Conservation (phyloP, 139 green algal species). For the Edaphochlamys debaryana region DNA sequence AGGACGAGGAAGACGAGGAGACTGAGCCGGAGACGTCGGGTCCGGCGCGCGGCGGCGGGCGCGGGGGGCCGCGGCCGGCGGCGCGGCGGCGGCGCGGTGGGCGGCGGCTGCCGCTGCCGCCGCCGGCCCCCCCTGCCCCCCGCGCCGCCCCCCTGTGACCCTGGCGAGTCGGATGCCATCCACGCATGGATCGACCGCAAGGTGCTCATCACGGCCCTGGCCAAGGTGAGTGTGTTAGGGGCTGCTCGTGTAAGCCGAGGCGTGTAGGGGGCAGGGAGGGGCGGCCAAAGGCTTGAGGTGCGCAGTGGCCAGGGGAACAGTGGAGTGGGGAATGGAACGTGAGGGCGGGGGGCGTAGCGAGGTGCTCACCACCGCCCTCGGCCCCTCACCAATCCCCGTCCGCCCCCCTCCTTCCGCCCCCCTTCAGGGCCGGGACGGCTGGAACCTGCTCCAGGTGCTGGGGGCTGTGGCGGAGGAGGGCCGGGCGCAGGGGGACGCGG, state of each 20-base stretch:
- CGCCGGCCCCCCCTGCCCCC: background rate
- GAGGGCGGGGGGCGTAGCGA: background rate
- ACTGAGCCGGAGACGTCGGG: background rate
- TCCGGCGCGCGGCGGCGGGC: background rate
- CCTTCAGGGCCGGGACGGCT: conserved; percentile 8
- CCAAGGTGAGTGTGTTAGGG: conserved; percentile 43
- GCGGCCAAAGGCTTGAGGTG: background rate
- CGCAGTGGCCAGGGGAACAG: background rate
- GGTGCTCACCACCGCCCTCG: too few species aligned
- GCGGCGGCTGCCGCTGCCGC: background rate
- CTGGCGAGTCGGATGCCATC: conserved; percentile 31
- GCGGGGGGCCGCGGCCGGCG: background rate
- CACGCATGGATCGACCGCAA: conserved; percentile 73
- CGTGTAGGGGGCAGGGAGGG: background rate
- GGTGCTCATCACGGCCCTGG: conserved; percentile 75
- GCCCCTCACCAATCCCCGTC: background rate
- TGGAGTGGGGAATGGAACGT: background rate
- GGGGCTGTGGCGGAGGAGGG: conserved; percentile 14
- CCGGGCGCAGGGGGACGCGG: conserved; percentile 25
- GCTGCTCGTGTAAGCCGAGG: background rate
- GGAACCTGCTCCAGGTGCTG: conserved; percentile 62
- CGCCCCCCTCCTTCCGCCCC: background rate
- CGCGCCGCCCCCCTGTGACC: background rate
- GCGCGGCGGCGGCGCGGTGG: background rate
- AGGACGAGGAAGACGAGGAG: background rate